These are phyloP conservation scores for Cubamyces sp. DNA, from an alignment of 768 basidiomycete species.

Conservation along the genomic window DNA sequence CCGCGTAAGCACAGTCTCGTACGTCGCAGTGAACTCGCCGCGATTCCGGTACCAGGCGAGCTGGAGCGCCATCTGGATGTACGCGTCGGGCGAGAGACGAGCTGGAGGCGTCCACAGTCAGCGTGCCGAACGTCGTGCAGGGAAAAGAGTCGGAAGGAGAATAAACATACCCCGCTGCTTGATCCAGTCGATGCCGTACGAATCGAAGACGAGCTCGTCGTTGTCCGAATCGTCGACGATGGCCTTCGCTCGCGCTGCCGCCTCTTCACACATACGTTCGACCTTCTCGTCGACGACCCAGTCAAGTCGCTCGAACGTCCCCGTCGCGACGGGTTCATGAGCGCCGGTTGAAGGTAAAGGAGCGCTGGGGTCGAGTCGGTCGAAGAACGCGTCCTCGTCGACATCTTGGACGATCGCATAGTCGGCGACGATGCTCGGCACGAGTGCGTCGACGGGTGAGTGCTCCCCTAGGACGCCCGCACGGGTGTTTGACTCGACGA, in stretches of 20 bases:
- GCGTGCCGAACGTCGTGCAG: not conserved
- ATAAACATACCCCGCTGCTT: conserved; percentile 61
- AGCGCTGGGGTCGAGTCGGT: conserved; percentile 15
- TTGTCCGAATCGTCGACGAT: conserved; percentile 83
- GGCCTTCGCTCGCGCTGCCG: conserved; percentile 55
- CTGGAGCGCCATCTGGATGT: conserved; percentile 89
- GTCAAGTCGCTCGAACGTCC: conserved; percentile 63
- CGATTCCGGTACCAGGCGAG: conserved; percentile 87
- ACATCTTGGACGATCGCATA: conserved; percentile 77
- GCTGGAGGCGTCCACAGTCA: conserved; percentile 38
- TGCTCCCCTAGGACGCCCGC: conserved; percentile 92
- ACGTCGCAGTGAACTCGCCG: conserved; percentile 81
- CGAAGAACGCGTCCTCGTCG: conserved; percentile 48
- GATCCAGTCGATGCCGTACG: conserved; percentile 89
- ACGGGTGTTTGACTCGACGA: conserved; percentile 83
- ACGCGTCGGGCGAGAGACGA: conserved; percentile 74
- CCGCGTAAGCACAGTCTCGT: conserved; percentile 90
- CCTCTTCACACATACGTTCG: conserved; percentile 56
- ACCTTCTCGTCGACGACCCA: conserved; percentile 74
- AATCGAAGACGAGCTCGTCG: conserved; percentile 78
- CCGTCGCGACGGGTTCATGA: conserved; percentile 26
- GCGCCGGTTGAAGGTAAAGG: conserved; percentile 17
- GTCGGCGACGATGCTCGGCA: conserved; percentile 86
- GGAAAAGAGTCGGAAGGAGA: not conserved
- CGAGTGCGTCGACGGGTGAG: conserved; percentile 86